Conservation (phyloP, 345 rosid species). For the Garcia nutans region DNA sequence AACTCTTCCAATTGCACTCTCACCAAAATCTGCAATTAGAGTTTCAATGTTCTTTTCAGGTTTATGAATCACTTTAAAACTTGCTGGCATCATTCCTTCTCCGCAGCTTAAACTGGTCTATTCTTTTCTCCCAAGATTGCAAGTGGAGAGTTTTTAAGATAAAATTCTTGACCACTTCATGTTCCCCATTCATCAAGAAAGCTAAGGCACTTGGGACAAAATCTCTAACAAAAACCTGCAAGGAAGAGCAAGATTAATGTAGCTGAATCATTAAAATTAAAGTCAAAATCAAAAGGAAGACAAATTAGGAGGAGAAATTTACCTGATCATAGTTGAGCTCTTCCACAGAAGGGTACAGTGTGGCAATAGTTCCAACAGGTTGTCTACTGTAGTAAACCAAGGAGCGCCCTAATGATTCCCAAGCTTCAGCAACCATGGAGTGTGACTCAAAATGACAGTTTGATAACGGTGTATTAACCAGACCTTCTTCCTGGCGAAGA, state of each 20-base stretch:
- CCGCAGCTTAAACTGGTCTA: slow-evolving; percentile 20
- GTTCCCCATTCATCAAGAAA: slow-evolving; percentile 24
- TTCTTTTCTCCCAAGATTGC: slow-evolving; percentile 18
- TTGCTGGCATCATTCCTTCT: slow-evolving; percentile 22
- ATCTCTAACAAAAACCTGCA: slow-evolving; percentile 22
- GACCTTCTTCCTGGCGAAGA: slow-evolving; percentile 42
- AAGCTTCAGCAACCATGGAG: slow-evolving; percentile 42
- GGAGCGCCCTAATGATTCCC: slow-evolving; percentile 44
- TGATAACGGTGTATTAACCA: slow-evolving; percentile 39
- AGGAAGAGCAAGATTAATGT: background rate
- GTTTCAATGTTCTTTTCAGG: slow-evolving; percentile 19
- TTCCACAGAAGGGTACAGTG: slow-evolving; percentile 46
- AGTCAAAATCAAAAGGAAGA: background rate
- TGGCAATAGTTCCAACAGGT: slow-evolving; percentile 55
- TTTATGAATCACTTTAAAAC: slow-evolving; percentile 19
- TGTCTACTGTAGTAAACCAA: slow-evolving; percentile 37
- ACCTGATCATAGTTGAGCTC: slow-evolving; percentile 58
- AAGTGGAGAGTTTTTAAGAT: slow-evolving; percentile 16
- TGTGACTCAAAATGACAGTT: slow-evolving; percentile 28
- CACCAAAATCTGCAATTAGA: slow-evolving; percentile 19
- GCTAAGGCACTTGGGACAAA: slow-evolving; percentile 20
- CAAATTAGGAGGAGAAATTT: background rate
- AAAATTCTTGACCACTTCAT: slow-evolving; percentile 12
- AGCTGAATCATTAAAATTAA: background rate
- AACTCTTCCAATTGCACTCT: slow-evolving; percentile 24